These are phyloP conservation scores for Sugiyamaella sp. DNA, from an alignment of 1,139 yeast species.

Conservation along the genomic window DNA sequence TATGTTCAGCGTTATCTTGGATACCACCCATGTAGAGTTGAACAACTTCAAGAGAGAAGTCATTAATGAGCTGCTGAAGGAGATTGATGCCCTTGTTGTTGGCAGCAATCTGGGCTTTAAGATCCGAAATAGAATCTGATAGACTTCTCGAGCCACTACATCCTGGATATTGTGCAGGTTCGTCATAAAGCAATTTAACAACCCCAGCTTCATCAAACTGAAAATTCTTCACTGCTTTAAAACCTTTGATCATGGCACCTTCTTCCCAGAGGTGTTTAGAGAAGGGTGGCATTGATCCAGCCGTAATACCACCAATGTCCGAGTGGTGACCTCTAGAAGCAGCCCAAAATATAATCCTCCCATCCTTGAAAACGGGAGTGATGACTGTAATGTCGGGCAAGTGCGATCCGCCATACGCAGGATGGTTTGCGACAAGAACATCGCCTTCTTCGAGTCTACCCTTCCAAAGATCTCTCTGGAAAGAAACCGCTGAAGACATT, in stretches of 20 bases:
- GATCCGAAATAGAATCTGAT: constrained; percentile 61
- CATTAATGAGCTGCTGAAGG: constrained; percentile 52
- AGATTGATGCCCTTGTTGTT: constrained; percentile 63
- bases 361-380: constrained; percentile 73
- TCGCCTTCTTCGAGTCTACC: constrained; percentile 66
- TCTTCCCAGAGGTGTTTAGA: constrained; percentile 64
- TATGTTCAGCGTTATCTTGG: constrained; percentile 59
- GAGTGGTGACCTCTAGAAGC: constrained; percentile 72
- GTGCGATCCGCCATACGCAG: constrained; percentile 80
- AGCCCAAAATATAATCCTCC: constrained; percentile 54
- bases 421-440: constrained; percentile 77
- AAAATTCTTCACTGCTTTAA: constrained; percentile 59
- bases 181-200: constrained; percentile 50
- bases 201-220: constrained; percentile 57
- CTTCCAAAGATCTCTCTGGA: constrained; percentile 66
- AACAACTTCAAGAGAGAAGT: constrained; percentile 55
- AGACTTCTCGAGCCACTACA: constrained; percentile 64
- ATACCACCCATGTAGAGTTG: constrained; percentile 63
- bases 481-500: constrained; percentile 80
- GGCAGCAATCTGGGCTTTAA: constrained; percentile 70
- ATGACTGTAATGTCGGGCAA: constrained; percentile 80
- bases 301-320: constrained; percentile 66
- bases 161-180: constrained; percentile 58
- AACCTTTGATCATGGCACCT: constrained; percentile 62
- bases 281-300: constrained; percentile 69